Percentiles rank a stretch among this genome's conserved stretches.
These are phyloP conservation scores for Tetrapisispora nanseiensis DNA, from an alignment of 805 yeast species.

Conservation along the genomic window DNA sequence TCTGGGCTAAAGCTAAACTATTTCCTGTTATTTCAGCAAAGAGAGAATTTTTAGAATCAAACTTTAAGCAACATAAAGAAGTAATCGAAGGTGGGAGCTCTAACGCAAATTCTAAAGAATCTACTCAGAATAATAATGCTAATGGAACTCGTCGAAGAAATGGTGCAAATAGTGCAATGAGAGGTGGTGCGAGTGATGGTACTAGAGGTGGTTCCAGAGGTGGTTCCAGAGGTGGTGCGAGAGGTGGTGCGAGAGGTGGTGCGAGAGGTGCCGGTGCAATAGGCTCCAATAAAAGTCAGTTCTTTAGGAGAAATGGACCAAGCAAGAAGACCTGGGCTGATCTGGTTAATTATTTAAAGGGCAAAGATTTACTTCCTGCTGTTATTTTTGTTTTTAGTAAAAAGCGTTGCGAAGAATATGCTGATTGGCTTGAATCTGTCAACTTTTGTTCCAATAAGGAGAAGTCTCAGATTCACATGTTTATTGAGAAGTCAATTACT, in stretches of 20 bases:
- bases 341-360: conserved; percentile 59
- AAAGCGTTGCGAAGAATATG: conserved; percentile 88
- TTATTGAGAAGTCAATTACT: conserved; percentile 79
- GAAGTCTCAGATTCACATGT: conserved; percentile 85
- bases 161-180: conserved; percentile 30
- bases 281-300: conserved; percentile 29
- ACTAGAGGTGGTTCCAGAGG: conserved; percentile 22
- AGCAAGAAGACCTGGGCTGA: conserved; percentile 70
- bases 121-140: too few species aligned
- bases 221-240: conserved; percentile 22
- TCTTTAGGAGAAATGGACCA: conserved; percentile 52
- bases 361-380: conserved; percentile 71
- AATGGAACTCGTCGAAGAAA: conserved; percentile 29
- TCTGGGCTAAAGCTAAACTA: conserved; percentile 72
- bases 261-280: conserved; percentile 34
- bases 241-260: conserved; percentile 29
- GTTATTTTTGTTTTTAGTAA: conserved; percentile 91
- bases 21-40: conserved; percentile 66
- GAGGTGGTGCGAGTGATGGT: conserved; percentile 24
- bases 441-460: conserved; percentile 81
- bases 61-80: conserved; percentile 52
- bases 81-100: conserved; percentile 37
- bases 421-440: conserved; percentile 60
- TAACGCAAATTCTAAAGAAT: conserved; percentile 10
- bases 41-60: conserved; percentile 56